Percentiles rank a stretch among this genome's conserved stretches.
These are phyloP conservation scores for Cladophialophora chaetospira DNA, from an alignment of 2,329 filamentous ascomycete species.

Conservation along the genomic window DNA sequence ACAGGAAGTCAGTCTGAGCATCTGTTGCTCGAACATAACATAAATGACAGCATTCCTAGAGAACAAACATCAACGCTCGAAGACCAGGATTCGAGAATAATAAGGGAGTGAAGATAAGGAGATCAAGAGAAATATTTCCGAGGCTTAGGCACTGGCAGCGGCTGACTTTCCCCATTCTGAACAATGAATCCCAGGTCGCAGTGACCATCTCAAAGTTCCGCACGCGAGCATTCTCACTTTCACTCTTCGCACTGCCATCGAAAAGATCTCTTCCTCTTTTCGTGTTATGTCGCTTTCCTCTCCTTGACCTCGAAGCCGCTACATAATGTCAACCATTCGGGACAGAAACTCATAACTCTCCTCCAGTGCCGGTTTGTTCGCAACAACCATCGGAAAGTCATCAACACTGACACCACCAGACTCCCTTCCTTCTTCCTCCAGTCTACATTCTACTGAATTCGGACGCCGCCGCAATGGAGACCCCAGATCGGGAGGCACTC, in stretches of 20 bases:
- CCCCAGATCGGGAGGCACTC: constrained; percentile 9
- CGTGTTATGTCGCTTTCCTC: not conserved
- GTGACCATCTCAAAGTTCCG: not conserved
- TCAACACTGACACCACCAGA: constrained; percentile 10
- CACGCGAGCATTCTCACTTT: not conserved
- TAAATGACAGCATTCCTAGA: no score
- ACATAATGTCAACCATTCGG: not conserved
- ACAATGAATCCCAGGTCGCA: constrained; percentile 3
- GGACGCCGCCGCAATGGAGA: constrained; percentile 15
- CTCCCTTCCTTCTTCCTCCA: not conserved
- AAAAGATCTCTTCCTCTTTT: not conserved
- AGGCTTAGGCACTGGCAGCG: not conserved
- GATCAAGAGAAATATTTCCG: not conserved
- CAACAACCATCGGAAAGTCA: not conserved
- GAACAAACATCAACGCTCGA: no score
- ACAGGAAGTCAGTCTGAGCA: no score
- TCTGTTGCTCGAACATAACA: no score
- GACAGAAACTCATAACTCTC: not conserved
- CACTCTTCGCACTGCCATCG: not conserved
- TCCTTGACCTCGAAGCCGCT: not conserved
- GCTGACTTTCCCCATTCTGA: not conserved
- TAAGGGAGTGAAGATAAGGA: not conserved
- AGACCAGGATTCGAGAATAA: not conserved
- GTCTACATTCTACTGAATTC: not conserved
- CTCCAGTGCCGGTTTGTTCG: not conserved